These are phyloP conservation scores for Pseudozyma hubeiensis DNA, from an alignment of 1,284 basidiomycete species.

Conservation along the genomic window DNA sequence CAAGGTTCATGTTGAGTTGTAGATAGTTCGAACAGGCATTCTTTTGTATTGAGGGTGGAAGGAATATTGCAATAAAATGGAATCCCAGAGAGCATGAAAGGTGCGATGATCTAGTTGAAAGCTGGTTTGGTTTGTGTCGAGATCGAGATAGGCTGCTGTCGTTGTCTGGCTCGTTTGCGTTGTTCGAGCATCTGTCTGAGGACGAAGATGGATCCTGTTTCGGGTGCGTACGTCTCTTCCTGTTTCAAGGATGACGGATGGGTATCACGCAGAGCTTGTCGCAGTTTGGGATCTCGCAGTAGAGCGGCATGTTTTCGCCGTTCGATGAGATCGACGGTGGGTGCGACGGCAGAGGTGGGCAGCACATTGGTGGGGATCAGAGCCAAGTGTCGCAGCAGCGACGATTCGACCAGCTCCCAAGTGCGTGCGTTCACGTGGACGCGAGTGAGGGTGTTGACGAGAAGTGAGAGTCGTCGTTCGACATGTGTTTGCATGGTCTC, in stretches of 20 bases:
- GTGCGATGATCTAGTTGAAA: not conserved
- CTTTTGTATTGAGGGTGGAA: not conserved
- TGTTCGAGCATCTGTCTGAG: slow-evolving; percentile 28
- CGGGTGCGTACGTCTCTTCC: not conserved
- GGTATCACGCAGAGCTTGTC: not conserved
- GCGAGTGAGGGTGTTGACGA: slow-evolving; percentile 18
- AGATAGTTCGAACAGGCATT: not conserved
- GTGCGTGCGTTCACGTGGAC: slow-evolving; percentile 13
- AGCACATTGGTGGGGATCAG: slow-evolving; percentile 12
- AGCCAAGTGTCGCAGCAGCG: slow-evolving; percentile 18
- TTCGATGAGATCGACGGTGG: slow-evolving; percentile 17
- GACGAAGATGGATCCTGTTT: slow-evolving; percentile 32
- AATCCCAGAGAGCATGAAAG: not conserved
- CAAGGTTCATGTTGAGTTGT: slow-evolving; percentile 28
- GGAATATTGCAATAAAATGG: not conserved
- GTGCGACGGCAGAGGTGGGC: slow-evolving; percentile 13
- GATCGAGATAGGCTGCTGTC: not conserved
- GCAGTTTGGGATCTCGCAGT: slow-evolving; percentile 5
- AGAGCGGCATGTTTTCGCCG: slow-evolving; percentile 9
- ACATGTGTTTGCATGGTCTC: slow-evolving; percentile 16
- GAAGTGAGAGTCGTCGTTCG: slow-evolving; percentile 5
- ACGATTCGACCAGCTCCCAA: slow-evolving; percentile 24
- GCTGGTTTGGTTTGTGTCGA: not conserved
- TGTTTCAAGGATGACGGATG: not conserved
- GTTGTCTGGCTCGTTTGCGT: not conserved